Conservation (phyloP, 192 early-diverging fungal species). For the Coemansia sp. region DNA sequence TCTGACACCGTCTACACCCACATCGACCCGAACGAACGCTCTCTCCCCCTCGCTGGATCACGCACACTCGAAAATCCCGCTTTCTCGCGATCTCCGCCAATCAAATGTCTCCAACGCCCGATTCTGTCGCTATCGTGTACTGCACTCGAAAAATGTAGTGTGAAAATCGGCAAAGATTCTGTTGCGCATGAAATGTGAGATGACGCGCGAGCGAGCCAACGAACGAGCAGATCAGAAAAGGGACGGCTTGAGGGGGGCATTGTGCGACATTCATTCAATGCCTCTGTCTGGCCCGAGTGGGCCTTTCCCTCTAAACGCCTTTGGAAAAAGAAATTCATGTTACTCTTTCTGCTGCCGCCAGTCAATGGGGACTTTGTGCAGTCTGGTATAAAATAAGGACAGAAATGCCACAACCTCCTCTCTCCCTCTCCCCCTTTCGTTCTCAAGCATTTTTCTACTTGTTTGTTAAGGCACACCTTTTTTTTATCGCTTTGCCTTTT, state of each 20-base stretch:
- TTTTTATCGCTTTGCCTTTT: background rate
- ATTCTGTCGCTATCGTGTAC: too few species aligned
- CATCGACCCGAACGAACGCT: too few species aligned
- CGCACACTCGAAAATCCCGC: too few species aligned
- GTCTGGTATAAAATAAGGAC: background rate
- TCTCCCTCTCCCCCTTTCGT: background rate
- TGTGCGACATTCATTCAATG: background rate
- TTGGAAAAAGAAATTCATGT: too few species aligned
- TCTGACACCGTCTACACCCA: too few species aligned
- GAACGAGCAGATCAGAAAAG: background rate
- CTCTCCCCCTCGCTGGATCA: too few species aligned
- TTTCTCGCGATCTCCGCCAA: too few species aligned
- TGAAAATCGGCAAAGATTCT: background rate
- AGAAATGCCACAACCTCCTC: background rate
- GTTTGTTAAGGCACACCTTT: constrained; percentile 2
- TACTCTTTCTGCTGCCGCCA: background rate
- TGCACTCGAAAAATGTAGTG: background rate
- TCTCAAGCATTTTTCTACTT: background rate
- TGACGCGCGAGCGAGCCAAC: background rate
- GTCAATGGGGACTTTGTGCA: background rate
- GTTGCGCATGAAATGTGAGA: background rate
- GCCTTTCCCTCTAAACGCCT: too few species aligned
- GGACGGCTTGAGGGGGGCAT: background rate
- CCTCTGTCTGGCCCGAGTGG: too few species aligned
- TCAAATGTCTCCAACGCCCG: too few species aligned